A percentile compares a stretch with the other conserved stretches of the same genome.
Conservation (phyloP, 2,329 filamentous ascomycete species). For the Geosmithia flava region DNA sequence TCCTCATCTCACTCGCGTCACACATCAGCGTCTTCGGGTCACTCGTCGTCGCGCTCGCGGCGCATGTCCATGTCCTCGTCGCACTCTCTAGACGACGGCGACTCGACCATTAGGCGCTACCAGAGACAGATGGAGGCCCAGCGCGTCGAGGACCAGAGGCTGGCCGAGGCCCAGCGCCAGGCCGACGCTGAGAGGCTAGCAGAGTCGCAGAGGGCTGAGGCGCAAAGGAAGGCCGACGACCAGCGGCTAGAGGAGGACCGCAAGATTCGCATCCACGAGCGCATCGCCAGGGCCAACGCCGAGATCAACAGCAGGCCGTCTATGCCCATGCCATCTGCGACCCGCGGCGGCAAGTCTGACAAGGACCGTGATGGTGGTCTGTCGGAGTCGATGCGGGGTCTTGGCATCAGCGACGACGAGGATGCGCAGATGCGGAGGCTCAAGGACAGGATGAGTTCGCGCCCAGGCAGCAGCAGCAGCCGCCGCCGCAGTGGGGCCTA, state of each 20-base stretch:
- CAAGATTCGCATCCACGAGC: constrained; percentile 12
- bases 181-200: constrained; percentile 8
- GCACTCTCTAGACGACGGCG: background rate
- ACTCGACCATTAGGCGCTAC: background rate
- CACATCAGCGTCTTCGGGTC: background rate
- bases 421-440: constrained; percentile 26
- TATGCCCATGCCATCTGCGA: constrained; percentile 13
- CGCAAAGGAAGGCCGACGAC: too few species aligned
- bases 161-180: constrained; percentile 7
- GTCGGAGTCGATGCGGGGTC: constrained; percentile 15
- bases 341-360: constrained; percentile 8
- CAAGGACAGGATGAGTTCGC: constrained; percentile 21
- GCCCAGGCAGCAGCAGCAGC: too few species aligned
- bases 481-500: too few species aligned
- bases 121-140: too few species aligned
- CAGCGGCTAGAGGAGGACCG: constrained; percentile 9
- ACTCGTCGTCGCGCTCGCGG: background rate
- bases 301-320: constrained; percentile 25
- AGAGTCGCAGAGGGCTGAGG: too few species aligned
- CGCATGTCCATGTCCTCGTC: background rate
- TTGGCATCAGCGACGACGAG: constrained; percentile 19
- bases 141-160: background rate
- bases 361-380: constrained; percentile 17
- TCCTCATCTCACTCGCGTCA: background rate
- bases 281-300: constrained; percentile 28